A percentile compares a stretch with the other conserved stretches of the same genome.
Evolutionary conservation across 1,139 yeast genomes (phyloP).

Genomic region (Barnettozyma hawaiiensis): DNA sequence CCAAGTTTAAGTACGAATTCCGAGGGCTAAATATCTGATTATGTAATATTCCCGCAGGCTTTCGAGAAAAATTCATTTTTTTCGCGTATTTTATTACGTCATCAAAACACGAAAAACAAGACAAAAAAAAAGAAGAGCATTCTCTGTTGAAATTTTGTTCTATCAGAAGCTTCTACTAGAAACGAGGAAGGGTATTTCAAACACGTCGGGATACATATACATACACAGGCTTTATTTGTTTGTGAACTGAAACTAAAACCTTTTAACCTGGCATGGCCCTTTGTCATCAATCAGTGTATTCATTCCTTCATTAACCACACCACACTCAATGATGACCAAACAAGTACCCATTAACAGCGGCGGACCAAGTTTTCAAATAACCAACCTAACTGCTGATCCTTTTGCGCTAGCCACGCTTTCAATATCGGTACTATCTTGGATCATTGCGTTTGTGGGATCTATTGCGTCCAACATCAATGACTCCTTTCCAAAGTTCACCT

Average conservation of each 20-base stretch:
- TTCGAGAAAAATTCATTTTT: too few relatives aligned
- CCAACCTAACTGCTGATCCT: conserved; percentile 61
- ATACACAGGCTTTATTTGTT: neutral
- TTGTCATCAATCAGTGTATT: neutral
- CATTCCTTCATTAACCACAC: neutral
- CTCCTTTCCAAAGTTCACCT: conserved; percentile 72
- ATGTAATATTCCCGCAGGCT: too few relatives aligned
- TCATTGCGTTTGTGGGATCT: conserved; percentile 82
- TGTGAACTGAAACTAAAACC: too few relatives aligned
- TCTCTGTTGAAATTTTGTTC: neutral
- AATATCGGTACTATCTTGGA: conserved; percentile 67
- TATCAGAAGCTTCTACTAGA: neutral
- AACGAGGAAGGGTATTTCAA: neutral
- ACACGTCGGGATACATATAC: neutral
- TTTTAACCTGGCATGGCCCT: too few relatives aligned
- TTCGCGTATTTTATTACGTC: too few relatives aligned
- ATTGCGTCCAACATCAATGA: conserved; percentile 47
- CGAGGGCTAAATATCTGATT: too few relatives aligned
- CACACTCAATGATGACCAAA: conserved; percentile 4
- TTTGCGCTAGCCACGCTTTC: conserved; percentile 65
- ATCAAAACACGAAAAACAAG: too few relatives aligned
- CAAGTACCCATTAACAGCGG: neutral
- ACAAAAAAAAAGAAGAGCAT: neutral
- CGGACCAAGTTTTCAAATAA: conserved; percentile 24
- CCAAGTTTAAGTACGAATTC: too few relatives aligned